Base-by-base conservation (phyloP, 2,329 filamentous ascomycete species). In the Colletotrichum sp. region DNA sequence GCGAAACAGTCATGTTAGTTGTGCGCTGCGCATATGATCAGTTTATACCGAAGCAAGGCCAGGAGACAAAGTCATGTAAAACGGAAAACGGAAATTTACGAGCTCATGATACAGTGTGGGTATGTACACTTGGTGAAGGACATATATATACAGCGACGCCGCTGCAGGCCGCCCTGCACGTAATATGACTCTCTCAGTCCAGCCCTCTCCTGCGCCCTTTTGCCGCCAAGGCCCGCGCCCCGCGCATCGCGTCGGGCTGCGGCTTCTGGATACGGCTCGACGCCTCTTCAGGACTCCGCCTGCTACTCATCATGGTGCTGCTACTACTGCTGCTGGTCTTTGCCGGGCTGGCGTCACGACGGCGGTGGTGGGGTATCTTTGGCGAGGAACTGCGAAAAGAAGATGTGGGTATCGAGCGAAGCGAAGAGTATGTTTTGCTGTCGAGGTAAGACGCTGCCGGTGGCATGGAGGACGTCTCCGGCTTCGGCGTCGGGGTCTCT, bases 241-340 rank as follows among this genome's bases (percentile, higher is more conserved):
- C 84, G 79, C 87, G 84, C 68, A 80, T 78, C 30, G 82, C 78
- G 76, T 89, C 87, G 72, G 85, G 80, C 74, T 82, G 80, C 70
- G 85, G 80, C 80, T 91, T 91, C 77, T 88, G 87, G 78, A 91
- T 85, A 77, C 87, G 88, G 71, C 87, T 87, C 52, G 85, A 76
- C 72, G 83, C 80, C 80, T 88, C 85, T 64, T 88, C 88, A 36
- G 87, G 88, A 82, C 86, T 88, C 78, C 87, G 86, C 79, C 87
- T 83, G 74, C 85, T 83, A 21, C 64, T 88, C 78, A 87, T 86
- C 79, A 87, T 83, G 71, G 85, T 83, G 36, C 57, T 55, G 18
- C 60, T 72, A 64, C 63, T 73, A n/a, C 64, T 84, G 80, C 64
- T 76, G 52, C n/a, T 79, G 77, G 80, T 77, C 78, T 79, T 74